Base-by-base conservation (phyloP, 78 protist species). In the Pelomyxa schiedti region DNA sequence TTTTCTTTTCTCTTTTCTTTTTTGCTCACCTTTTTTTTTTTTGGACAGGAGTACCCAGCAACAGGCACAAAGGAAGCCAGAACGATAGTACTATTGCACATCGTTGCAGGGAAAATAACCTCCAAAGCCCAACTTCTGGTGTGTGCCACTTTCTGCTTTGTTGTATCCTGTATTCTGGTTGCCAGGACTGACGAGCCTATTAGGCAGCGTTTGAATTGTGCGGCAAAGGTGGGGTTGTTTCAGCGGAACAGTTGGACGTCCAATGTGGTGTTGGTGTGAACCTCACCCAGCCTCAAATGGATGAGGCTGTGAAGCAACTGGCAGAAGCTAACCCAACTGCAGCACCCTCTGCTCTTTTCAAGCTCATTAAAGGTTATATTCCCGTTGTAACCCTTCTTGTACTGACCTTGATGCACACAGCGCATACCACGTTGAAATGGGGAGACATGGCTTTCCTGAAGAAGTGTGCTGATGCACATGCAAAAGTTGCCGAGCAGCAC, bases 201-300 rank as follows among this genome's bases (percentile, higher is more conserved):
- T 63, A 42, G 39, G 80, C 76, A 8, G 63, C 78, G 35, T 47
- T 69, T 37, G 41, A 69, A 8, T 75, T 42, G 22, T 41, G 74
- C 16, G 76, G 72, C 75, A 80, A 72, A 6, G 58, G 42, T 24
- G 22, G 28, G 42, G 52, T 22, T 8, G 75, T 74, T 24, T 26
- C 69, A n/a, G 71, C 67, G 30, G 65, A 66, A 7, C 24, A n/a
- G 38, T 81, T 81, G 39, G 67, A 81, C 30, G n/a, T 8, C 5
- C 65, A 41, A 3, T 81, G 86, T 47, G 86, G 86, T 72, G 74
- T 81, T 43, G 86, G 86, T 72, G 71, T 75, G 28, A 74, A 52
- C 6, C 39, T 81, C 24, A 81, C 80, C 5, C 29, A 41, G 4
- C 78, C 36, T 28, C 80, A 81, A 70, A 75, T 81, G 30, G 68